Base-by-base conservation (phyloP, 2,329 filamentous ascomycete species). In the Magnaporthales sp. region DNA sequence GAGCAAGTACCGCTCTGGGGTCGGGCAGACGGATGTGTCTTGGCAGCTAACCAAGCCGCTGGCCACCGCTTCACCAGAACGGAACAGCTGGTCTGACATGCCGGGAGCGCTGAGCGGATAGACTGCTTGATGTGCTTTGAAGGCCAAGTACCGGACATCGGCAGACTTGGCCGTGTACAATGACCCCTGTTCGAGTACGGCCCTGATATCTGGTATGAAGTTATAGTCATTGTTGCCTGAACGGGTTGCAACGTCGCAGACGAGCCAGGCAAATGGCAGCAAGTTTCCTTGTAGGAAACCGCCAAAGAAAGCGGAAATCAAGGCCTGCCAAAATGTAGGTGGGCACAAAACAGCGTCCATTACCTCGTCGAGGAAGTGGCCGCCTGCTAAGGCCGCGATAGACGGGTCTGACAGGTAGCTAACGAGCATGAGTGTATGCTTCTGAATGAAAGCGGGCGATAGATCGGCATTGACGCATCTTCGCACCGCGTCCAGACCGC, bases 51-150 rank as follows among this genome's bases (percentile, higher is more conserved):
- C 77, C 71, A 84, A 84, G 70, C 93, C 90, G 66, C 93, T 93
- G 74, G 93, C 88, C 69, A 93, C 90, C 0, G 90, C 83, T 0
- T 89, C 89, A 0, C 90, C 90, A 0, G 89, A 83, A 15, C 51
- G 38, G 13, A 51, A 15, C 1, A 51, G 9, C 38, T 51, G 38
- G 15, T 51, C 38, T 19, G 19, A 15, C 38, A n/a, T n/a, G 3
- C 38, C 38, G 4, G 38, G 38, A 8, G 38, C n/a, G 19, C 38
- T 51, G 38, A n/a, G 38, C 38, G 38, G 38, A 8, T 51, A 51
- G 19, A 51, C 38, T n/a, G 38, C 38, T n/a, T 51, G 38, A 19
- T 51, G 38, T 15, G 38, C 38, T n/a, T 51, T 51, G 38, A 51
- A 51, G 1, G 38, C 38, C 19, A 51, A 19, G 38, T 51, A 51